Conservation (phyloP, 75 land plant genomes). For the Larix kaempferi region DNA sequence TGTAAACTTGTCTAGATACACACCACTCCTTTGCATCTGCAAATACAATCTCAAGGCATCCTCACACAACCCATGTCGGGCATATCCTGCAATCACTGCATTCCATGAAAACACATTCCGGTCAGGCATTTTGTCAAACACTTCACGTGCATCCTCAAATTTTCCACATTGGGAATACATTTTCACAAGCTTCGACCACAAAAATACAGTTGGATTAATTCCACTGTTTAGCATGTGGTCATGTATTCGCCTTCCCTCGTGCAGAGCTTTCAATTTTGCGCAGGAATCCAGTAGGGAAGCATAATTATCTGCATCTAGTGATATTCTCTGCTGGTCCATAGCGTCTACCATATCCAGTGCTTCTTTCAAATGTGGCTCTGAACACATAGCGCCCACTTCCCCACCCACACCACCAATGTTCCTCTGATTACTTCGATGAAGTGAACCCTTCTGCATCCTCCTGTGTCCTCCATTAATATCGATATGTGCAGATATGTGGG, state of each 20-base stretch:
- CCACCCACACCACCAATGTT: no score
- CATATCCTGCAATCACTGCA: constrained; percentile 25
- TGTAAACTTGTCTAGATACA: constrained; percentile 9
- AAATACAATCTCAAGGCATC: constrained; percentile 7
- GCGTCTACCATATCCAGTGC: constrained; percentile 2
- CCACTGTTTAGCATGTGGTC: constrained; percentile 13
- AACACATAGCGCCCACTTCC: no score
- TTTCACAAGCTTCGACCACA: constrained; percentile 13
- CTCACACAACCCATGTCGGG: not conserved
- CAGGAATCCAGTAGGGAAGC: constrained; percentile 12
- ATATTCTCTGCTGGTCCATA: not conserved
- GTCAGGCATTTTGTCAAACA: constrained; percentile 11
- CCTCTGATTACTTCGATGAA: no score
- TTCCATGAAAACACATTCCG: constrained; percentile 30
- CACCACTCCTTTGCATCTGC: not conserved
- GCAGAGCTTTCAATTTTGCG: constrained; percentile 12
- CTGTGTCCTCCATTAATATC: no score
- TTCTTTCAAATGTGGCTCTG: not conserved
- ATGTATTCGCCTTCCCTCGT: constrained; percentile 10
- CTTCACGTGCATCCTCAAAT: constrained; percentile 12
- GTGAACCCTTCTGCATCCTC: no score
- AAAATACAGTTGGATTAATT: constrained; percentile 7
- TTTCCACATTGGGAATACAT: constrained; percentile 20
- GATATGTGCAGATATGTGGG: no score
- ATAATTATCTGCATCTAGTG: not conserved